A percentile compares a stretch with the other conserved stretches of the same genome.
These are phyloP conservation scores for Tolypocladium nubicola DNA, from an alignment of 2,329 filamentous ascomycete genomes.

Conservation along the genomic window DNA sequence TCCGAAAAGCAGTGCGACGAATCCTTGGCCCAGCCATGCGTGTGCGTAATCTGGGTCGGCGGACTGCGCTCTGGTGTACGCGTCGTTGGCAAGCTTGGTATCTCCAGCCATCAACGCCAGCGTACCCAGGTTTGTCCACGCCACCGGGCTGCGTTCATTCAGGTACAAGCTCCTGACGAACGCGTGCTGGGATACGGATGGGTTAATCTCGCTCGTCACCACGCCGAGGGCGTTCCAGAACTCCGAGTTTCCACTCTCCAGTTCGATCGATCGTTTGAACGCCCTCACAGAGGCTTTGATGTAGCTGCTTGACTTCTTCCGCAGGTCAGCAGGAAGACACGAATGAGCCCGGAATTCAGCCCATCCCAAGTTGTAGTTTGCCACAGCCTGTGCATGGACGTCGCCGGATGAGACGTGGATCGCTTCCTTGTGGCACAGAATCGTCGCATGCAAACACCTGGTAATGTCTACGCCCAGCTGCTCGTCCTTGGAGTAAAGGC, in stretches of 20 bases:
- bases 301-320: constrained; percentile 54
- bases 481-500: constrained; percentile 35
- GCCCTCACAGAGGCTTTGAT: constrained; percentile 74
- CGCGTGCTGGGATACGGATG: constrained; percentile 82
- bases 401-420: constrained; percentile 65
- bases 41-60: constrained; percentile 88
- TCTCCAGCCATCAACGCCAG: constrained; percentile 81
- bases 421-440: constrained; percentile 81
- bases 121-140: constrained; percentile 86
- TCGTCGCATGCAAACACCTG: constrained; percentile 56
- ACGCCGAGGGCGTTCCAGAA: constrained; percentile 97
- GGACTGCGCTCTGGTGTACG: constrained; percentile 84
- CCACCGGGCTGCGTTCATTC: constrained; percentile 73
- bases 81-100: constrained; percentile 73
- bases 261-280: constrained; percentile 92
- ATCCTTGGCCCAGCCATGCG: constrained; percentile 88
- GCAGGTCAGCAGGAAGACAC: constrained; percentile 43
- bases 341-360: constrained; percentile 74
- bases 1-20: constrained; percentile 69
- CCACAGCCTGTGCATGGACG: constrained; percentile 81
- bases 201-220: constrained; percentile 75
- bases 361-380: constrained; percentile 95
- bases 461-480: constrained; percentile 39
- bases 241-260: constrained; percentile 86
- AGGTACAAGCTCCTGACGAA: constrained; percentile 88